Conservation (phyloP, 805 yeast species). For the Pichia deserticola region DNA sequence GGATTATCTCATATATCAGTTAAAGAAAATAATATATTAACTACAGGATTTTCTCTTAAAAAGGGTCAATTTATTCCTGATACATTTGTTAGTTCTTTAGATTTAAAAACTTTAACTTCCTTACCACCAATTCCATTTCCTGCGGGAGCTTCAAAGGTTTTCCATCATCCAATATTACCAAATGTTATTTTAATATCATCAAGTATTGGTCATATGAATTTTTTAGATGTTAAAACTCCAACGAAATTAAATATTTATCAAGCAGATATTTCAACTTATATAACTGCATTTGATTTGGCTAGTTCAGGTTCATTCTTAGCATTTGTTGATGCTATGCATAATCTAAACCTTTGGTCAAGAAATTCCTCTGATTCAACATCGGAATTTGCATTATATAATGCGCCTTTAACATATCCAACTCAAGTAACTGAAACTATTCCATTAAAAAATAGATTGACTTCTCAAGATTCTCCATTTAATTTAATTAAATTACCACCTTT, state of each 20-base stretch:
- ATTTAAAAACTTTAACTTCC: conserved; percentile 62
- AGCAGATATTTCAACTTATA: conserved; percentile 43
- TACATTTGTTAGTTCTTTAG: conserved; percentile 78
- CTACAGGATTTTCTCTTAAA: conserved; percentile 74
- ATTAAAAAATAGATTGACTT: conserved; percentile 26
- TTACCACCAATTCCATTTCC: conserved; percentile 80
- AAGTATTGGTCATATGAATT: conserved; percentile 72
- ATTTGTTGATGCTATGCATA: conserved; percentile 57
- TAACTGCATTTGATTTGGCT: conserved; percentile 48
- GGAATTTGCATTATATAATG: conserved; percentile 30
- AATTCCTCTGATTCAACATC: conserved; percentile 34
- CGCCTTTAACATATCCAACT: conserved; percentile 50
- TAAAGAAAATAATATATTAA: conserved; percentile 57
- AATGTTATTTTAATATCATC: conserved; percentile 71
- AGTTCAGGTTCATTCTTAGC: conserved; percentile 72
- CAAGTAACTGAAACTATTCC: conserved; percentile 28
- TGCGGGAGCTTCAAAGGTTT: conserved; percentile 78
- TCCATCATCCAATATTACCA: conserved; percentile 81
- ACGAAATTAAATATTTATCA: conserved; percentile 58
- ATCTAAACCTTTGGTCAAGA: conserved; percentile 63
- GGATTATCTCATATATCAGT: conserved; percentile 58
- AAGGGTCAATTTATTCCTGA: conserved; percentile 55
- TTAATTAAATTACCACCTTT: conserved; percentile 84
- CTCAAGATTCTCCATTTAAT: conserved; percentile 54
- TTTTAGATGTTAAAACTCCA: conserved; percentile 80